Conservation (phyloP, 768 basidiomycete species). For the Tubosaeta sp. region DNA sequence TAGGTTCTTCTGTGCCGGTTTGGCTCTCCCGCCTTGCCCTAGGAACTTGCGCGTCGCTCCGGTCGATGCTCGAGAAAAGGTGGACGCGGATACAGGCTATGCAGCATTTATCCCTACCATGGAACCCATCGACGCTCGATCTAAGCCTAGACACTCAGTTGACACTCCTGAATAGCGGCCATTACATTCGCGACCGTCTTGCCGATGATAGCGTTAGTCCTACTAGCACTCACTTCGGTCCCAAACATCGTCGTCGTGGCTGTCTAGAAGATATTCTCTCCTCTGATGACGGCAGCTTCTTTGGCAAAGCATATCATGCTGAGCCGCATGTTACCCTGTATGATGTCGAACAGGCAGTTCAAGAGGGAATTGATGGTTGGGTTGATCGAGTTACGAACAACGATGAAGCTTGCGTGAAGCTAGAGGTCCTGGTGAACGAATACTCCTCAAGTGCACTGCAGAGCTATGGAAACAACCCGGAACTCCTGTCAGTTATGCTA, state of each 20-base stretch:
- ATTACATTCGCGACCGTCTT: constrained; percentile 25
- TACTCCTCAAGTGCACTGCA: not conserved
- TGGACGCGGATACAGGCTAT: constrained; percentile 33
- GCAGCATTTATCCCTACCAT: constrained; percentile 25
- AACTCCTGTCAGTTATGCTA: constrained; percentile 40
- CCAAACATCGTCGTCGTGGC: constrained; percentile 1
- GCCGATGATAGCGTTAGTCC: not conserved
- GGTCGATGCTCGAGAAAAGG: constrained; percentile 24
- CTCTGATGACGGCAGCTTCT: constrained; percentile 1
- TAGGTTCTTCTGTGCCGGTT: constrained; percentile 15
- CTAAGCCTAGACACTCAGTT: constrained; percentile 30
- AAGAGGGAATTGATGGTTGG: constrained; percentile 33
- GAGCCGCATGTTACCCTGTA: constrained; percentile 21
- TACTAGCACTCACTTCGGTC: not conserved
- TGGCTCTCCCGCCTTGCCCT: constrained; percentile 9
- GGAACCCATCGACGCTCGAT: constrained; percentile 29
- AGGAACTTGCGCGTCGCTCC: constrained; percentile 12
- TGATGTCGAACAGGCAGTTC: constrained; percentile 36
- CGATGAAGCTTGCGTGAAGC: constrained; percentile 10
- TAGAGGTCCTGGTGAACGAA: not conserved
- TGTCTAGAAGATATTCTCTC: constrained; percentile 17
- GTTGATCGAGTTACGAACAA: constrained; percentile 10
- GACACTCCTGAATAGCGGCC: constrained; percentile 28
- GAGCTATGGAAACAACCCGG: constrained; percentile 7
- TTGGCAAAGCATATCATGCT: not conserved